Evolutionary conservation across 768 basidiomycete genomes (phyloP), one percentile per base, ranked within the genome.

Genomic region (Mycena vulgaris): DNA sequence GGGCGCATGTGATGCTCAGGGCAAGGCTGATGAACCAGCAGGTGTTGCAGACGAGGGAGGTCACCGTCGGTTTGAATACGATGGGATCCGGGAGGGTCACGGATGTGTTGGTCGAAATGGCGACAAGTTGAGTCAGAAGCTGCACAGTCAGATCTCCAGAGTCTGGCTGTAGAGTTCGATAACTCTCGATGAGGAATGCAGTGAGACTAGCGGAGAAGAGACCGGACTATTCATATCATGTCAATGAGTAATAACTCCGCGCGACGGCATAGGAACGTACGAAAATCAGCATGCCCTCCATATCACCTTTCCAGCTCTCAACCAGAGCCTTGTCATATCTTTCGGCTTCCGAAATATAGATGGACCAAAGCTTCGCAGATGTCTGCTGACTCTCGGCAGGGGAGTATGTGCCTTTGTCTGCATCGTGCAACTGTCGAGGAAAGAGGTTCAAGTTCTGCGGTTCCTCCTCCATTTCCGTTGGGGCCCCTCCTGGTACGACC

Each of bases 1-100:
- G 56, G 8, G 68, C 68, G 35, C 62, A 56, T 5, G 56, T 40
- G 2, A 70, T 35, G 47, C 63, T 65, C 9, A 70, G 49, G 3
- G 48, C 56, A 2, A 70, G 57, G n/a, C 62, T 63, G n/a, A 70
- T 27, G 31, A 70, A 70, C 68, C 68, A 70, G 5, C 60, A 37
- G 13, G 51, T 28, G 40, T 70, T 70, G 40, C 68, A 70, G 10
- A 48, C 45, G 16, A 60, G 59, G 9, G 59, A 47, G 0, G 57
- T 25, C 9, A 13, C 37, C 9, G 39, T 23, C 17, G 35, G 35
- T 40, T 57, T 37, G 7, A 28, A 53, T 33, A 1, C 5, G 25
- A 14, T 3, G 3, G 25, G 16, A 10, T 28, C 39, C 6, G 17
- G 40, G 28, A 9, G 40, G 5, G 25, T 13, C 11, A 47, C 7